Base-by-base conservation (phyloP, 352 stramenopile genomes). In the Halophytophthora batemanensis region DNA sequence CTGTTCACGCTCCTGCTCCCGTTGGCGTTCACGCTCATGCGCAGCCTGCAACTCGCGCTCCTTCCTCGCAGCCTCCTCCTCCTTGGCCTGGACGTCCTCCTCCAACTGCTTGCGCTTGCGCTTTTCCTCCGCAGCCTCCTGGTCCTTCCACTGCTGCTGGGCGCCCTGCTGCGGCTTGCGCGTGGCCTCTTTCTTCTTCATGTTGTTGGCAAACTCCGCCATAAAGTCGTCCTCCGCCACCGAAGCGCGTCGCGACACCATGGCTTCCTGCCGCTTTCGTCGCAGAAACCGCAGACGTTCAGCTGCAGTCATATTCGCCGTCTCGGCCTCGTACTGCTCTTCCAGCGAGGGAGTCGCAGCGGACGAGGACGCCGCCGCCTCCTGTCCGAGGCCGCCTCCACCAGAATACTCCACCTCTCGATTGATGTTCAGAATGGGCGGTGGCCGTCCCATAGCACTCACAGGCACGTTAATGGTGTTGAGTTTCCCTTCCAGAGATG, bases 261-360 rank as follows among this genome's bases (percentile, higher is more conserved):
- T 77, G 25, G 66, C 58, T 23, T 86, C 71, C 49, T 87, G 74
- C 2, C 77, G 58, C 43, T 88, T 83, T 37, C 70, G 74, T 15
- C 77, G 68, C 39, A 88, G 59, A 29, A 84, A 88, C 5, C 77
- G 73, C 17, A 88, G 61, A 1, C 77, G 54, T 49, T 88, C 77
- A 0, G 75, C 77, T 10, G 77, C 73, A 3, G 56, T 85, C 77
- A 88, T 88, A 14, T 61, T 54, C 5, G 61, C 69, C 3, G 73
- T 88, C 62, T 86, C 77, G 1, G 56, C 69, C 42, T 85, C 75
- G 28, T 81, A 85, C 28, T 84, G 55, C 2, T 70, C 61, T 35
- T 82, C 71, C 13, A 63, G 28, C 8, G 57, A 54, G 38, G 41
- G 41, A 2, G 47, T 53, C 40, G 45, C 22, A n/a, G n/a, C n/a